Conservation (phyloP, 2,329 filamentous ascomycete species). For the Colletotrichum caudatum region DNA sequence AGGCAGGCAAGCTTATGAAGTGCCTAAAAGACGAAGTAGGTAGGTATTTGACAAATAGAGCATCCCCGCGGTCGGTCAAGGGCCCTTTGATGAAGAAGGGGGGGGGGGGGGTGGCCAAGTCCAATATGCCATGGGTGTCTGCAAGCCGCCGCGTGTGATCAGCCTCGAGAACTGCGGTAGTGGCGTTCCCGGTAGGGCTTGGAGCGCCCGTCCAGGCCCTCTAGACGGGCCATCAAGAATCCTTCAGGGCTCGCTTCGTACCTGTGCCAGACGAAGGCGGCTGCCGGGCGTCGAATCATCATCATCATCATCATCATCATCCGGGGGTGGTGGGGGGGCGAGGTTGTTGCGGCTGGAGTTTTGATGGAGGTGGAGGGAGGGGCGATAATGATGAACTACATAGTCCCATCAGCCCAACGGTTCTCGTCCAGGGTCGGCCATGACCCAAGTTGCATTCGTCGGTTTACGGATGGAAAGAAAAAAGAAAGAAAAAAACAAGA, state of each 20-base stretch:
- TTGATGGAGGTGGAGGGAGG: too few relatives aligned
- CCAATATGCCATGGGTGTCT: slow-evolving; percentile 2
- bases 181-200: slow-evolving; percentile 26
- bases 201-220: not conserved
- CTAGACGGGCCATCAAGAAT: not conserved
- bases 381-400: not conserved
- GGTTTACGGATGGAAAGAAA: not conserved
- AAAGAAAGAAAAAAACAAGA: not conserved
- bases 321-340: too few relatives aligned
- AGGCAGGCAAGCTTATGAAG: slow-evolving; percentile 7
- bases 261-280: not conserved
- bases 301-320: too few relatives aligned
- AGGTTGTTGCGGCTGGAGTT: not conserved
- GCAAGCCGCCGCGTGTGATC: not conserved
- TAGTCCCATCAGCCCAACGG: not conserved
- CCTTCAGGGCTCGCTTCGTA: not conserved
- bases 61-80: slow-evolving; percentile 10
- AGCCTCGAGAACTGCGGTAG: slow-evolving; percentile 8
- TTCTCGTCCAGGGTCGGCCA: not conserved
- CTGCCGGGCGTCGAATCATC: not conserved
- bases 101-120: slow-evolving; percentile 7
- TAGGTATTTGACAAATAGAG: slow-evolving; percentile 23
- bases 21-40: not conserved
- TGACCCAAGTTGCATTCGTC: not conserved
- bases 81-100: not conserved